Evolutionary conservation across 2,329 filamentous ascomycete genomes (phyloP), one percentile per base, ranked within the genome.

Genomic region (Fusarium heterosporum): DNA sequence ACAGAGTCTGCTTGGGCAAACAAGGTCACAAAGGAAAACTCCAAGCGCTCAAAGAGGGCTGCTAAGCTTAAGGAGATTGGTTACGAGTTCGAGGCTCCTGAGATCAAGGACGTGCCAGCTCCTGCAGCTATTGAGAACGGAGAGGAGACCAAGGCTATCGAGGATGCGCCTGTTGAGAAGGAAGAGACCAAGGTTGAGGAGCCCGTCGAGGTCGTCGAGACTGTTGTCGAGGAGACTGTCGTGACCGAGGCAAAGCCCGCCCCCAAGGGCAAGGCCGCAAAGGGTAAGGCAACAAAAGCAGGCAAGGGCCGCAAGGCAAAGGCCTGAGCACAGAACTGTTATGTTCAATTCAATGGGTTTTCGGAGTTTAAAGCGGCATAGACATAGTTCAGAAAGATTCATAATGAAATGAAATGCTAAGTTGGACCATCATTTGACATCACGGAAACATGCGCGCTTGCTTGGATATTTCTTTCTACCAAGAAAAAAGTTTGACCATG

Each of bases 11-110:
- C 84, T n/a, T 99, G 96, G 96, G 83, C 89, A 60, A 87, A 87
- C 80, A 90, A 89, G 77, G 87, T 96, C 54, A 81, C 84, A 53
- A 88, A 86, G 72, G 94, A 97, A 82, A 86, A 90, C 78, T 83
- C 86, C 77, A 89, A 87, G 78, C 85, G 96, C 54, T 80, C 82
- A 36, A 83, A 84, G 68, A 91, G 93, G 79, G 88, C 87, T 3
- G 87, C 90, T 75, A 91, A 92, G 81, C 81, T 97, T 69, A 90
- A 92, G 84, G 88, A 85, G 40, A 79, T 96, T 61, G 95, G 91
- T 11, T 98, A 99, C 78, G 89, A 96, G 62, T 94, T 93, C 74
- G 87, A 92, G 50, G 85, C 87, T 22, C 93, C 93, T 1, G 81
- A 84, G 69, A 80, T 97, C 69, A 96, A 92, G 83, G 76, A 75